Base-by-base conservation (phyloP, 805 yeast species). In the Hanseniaspora nectarophila region DNA sequence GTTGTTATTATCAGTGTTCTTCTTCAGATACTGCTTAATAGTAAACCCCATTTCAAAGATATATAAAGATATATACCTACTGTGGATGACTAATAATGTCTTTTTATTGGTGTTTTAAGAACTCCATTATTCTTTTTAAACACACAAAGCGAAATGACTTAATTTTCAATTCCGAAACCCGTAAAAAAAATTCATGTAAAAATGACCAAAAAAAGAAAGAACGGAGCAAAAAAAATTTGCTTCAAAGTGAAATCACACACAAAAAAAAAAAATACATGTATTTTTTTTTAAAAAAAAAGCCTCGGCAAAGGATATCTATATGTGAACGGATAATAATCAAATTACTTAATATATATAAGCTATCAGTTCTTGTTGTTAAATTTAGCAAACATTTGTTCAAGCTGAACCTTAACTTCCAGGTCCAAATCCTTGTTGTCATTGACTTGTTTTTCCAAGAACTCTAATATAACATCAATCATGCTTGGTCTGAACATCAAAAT, bases 401-500 rank as follows among this genome's bases (percentile, higher is more conserved):
- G 23, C 16, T 48, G 52, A 16, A 29, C 28, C 43, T 45, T 64
- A 56, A 45, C 66, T 60, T 48, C 52, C 5, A 24, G 10, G 31
- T 48, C 52, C 33, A 48, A 29, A 5, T 60, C 55, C 1, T 59
- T 53, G 46, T 66, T 67, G 43, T 61, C 62, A 15, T 53, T 44
- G 39, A 57, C 56, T 40, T 64, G 55, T 23, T 54, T 46, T 20
- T 58, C 57, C 35, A 66, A 55, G 16, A 72, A 54, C 26, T 59
- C 34, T 63, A 70, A 56, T 29, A 66, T 61, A 42, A 56, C 53
- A 5, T 58, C 56, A 55, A 81, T 77, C 28, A 78, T 86, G 0
- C 97, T 97, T 0, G 96, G 95, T 60, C 95, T 76, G 65, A 85
- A 85, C 90, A 87, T 84, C 51, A 89, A 77, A 55, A 92, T 67